Conservation (phyloP, 805 yeast species). For the Kodamaea neixiangensis region DNA sequence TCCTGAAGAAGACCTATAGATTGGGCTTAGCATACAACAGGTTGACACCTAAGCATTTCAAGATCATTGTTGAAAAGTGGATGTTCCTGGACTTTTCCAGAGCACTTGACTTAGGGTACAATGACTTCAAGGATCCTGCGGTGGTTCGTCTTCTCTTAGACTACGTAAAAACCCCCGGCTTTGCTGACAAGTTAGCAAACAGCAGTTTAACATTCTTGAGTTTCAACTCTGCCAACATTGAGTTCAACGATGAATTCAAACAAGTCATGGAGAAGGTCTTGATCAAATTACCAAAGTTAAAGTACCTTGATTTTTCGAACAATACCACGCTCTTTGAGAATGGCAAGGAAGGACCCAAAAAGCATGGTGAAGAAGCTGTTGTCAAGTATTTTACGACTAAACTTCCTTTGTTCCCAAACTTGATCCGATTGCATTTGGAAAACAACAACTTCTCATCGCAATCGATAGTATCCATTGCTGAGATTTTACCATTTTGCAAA, state of each 20-base stretch:
- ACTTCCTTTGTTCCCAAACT: constrained; percentile 65
- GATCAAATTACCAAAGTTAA: constrained; percentile 57
- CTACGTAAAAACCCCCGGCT: constrained; percentile 21
- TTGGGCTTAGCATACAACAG: constrained; percentile 80
- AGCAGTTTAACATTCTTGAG: constrained; percentile 51
- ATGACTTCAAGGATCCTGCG: constrained; percentile 53
- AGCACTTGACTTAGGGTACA: constrained; percentile 85
- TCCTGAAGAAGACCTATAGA: constrained; percentile 54
- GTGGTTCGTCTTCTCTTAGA: constrained; percentile 42
- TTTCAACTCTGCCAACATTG: constrained; percentile 61
- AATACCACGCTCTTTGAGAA: constrained; percentile 62
- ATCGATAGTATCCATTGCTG: constrained; percentile 61
- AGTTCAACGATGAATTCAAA: constrained; percentile 49
- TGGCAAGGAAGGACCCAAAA: background rate
- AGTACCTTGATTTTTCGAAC: constrained; percentile 74
- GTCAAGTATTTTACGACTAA: constrained; percentile 58
- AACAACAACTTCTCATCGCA: constrained; percentile 58
- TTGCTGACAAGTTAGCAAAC: constrained; percentile 19
- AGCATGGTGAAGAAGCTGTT: constrained; percentile 22
- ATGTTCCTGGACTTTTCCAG: constrained; percentile 46
- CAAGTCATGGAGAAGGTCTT: constrained; percentile 52
- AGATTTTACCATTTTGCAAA: constrained; percentile 67
- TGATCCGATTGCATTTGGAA: constrained; percentile 72
- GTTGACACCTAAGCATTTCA: constrained; percentile 58
- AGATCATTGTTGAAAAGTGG: constrained; percentile 58